Evolutionary conservation across 139 green algal genomes (phyloP), one percentile per base, ranked within the genome.

Genomic region (Tetradesmus obliquus): DNA sequence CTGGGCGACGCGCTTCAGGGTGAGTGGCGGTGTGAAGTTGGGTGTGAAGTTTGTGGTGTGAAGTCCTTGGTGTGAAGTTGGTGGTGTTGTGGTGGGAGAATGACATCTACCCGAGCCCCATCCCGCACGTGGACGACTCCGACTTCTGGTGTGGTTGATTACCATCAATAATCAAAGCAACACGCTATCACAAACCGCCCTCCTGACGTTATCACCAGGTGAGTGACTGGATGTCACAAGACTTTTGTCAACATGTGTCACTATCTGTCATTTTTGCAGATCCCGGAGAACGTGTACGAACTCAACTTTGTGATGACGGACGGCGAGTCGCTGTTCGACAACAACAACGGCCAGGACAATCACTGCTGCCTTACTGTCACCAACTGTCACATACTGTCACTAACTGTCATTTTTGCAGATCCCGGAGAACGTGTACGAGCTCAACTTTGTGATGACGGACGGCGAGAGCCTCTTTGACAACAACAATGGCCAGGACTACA

Each of bases 401-500:
- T 45, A 45, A 45, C 32, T 45, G 32, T 45, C 32, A 45, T 45
- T 45, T 45, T 45, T 24, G 20, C 69, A 94, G 88, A 83, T 98
- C 0, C 96, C 97, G 2, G 82, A 94, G 86, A 93, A 96, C 5
- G 93, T 94, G 4, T 98, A 94, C 88, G 97, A 98, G 90, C 83
- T 98, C 74, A 97, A 98, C 93, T 98, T 97, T 90, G 94, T 98
- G 24, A 94, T 98, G 15, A 92, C 87, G 13, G 97, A 98, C 93
- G 93, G 91, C 20, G 79, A 94, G 24, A 83, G 51, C 13, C 19
- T 79, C 24, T 96, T 84, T 60, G 92, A 95, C 85, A 93, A 96
- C 91, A 96, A 96, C 92, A 92, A 92, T 58, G 92, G 87, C 55
- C 81, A 97, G 90, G 95, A 98, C 91, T 98, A 95, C 91, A 87